Evolutionary conservation across 257 asterid species (phyloP).

Genomic region (Ilex asprella): DNA sequence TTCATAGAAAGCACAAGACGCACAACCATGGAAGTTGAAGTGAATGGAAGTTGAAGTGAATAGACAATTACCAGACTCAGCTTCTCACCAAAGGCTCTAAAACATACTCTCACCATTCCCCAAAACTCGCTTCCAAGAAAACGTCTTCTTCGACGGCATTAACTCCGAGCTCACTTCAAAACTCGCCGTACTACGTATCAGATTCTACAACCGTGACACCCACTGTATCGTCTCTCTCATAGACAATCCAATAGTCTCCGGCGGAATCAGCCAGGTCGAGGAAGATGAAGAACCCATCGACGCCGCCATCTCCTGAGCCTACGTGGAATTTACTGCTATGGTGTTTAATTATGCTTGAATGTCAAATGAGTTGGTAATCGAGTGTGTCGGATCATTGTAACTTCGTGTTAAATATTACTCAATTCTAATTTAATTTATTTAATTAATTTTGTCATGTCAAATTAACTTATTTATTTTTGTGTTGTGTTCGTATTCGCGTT

Average conservation of each 20-base stretch:
- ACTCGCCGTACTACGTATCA: constrained; percentile 83
- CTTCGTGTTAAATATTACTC: no score
- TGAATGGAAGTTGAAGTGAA: constrained; percentile 84
- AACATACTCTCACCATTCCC: constrained; percentile 52
- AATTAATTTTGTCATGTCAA: no score
- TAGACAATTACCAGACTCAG: constrained; percentile 60
- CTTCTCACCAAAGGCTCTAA: constrained; percentile 60
- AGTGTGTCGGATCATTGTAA: no score
- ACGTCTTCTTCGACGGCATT: constrained; percentile 78
- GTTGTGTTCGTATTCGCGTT: no score
- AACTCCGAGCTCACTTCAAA: constrained; percentile 58
- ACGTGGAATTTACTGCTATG: constrained; percentile 18
- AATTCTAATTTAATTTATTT: no score
- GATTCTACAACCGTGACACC: constrained; percentile 82
- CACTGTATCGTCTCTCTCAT: constrained; percentile 66
- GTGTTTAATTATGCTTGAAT: no score
- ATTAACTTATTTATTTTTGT: no score
- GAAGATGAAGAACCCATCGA: constrained; percentile 79
- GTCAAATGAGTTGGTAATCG: no score
- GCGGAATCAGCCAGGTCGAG: constrained; percentile 70
- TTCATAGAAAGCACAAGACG: no score
- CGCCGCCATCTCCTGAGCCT: constrained; percentile 58
- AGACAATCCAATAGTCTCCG: constrained; percentile 54
- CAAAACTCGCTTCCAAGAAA: constrained; percentile 67
- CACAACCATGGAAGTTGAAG: constrained; percentile 70